These are phyloP conservation scores for Colletotrichum sp. DNA, from an alignment of 2,329 filamentous ascomycete species.

Conservation along the genomic window DNA sequence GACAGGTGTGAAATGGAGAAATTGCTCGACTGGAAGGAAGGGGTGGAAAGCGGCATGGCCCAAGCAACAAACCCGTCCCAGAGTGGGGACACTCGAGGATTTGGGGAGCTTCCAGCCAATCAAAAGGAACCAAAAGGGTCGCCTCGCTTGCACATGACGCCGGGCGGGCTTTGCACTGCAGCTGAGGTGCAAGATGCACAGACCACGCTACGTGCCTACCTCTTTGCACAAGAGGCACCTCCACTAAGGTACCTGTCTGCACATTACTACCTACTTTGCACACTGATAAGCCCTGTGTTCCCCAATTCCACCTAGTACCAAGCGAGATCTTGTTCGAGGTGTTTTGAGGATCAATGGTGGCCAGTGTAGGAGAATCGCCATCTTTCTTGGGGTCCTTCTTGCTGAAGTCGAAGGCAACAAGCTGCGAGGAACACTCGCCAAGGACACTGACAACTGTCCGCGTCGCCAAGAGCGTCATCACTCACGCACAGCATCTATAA, in stretches of 20 bases:
- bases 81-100: neutral
- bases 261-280: neutral
- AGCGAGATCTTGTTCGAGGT: neutral
- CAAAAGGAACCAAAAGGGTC: neutral
- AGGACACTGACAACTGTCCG: no score
- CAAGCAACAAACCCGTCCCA: neutral
- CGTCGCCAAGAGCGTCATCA: no score
- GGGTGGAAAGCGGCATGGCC: neutral
- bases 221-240: neutral
- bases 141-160: neutral
- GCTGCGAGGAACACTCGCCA: no score
- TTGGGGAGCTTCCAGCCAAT: neutral
- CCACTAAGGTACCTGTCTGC: neutral
- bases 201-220: neutral
- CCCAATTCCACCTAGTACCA: neutral
- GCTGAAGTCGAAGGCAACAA: neutral
- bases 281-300: neutral
- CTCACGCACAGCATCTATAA: no score
- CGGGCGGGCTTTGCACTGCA: neutral
- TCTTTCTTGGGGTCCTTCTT: neutral
- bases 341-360: neutral
- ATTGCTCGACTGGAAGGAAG: neutral
- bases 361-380: neutral
- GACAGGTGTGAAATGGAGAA: neutral
- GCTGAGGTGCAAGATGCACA: neutral